Evolutionary conservation across 2,329 filamentous ascomycete genomes (phyloP).

Genomic region (Trichoderma harzianum): DNA sequence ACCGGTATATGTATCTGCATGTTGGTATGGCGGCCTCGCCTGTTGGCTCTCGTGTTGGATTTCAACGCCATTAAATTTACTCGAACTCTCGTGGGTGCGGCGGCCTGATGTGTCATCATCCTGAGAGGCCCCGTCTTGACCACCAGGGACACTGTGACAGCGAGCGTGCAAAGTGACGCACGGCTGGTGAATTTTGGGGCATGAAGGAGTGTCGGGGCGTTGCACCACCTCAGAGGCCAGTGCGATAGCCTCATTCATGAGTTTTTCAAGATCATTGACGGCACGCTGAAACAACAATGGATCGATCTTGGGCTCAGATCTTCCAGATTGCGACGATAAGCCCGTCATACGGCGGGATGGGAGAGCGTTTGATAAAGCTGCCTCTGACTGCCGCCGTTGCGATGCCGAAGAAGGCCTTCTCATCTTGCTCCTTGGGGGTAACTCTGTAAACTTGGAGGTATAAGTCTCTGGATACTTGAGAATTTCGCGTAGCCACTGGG

Average conservation of each 20-base stretch:
- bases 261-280: slow-evolving; percentile 43
- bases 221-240: slow-evolving; percentile 42
- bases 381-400: slow-evolving; percentile 25
- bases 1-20: slow-evolving; percentile 28
- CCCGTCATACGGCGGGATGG: slow-evolving; percentile 22
- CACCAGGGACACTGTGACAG: slow-evolving; percentile 2
- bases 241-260: slow-evolving; percentile 45
- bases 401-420: slow-evolving; percentile 18
- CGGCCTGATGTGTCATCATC: slow-evolving; percentile 9
- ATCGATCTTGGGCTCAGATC: slow-evolving; percentile 27
- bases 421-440: slow-evolving; percentile 21
- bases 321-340: slow-evolving; percentile 22
- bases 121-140: background rate
- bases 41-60: slow-evolving; percentile 1
- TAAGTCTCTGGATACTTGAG: slow-evolving; percentile 28
- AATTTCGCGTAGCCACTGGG: slow-evolving; percentile 34
- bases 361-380: slow-evolving; percentile 20
- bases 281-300: slow-evolving; percentile 34
- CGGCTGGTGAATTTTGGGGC: slow-evolving; percentile 19
- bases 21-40: slow-evolving; percentile 22
- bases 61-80: slow-evolving; percentile 15
- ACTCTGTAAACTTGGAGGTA: slow-evolving; percentile 29
- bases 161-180: slow-evolving; percentile 19
- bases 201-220: slow-evolving; percentile 25
- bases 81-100: slow-evolving; percentile 9